These are phyloP conservation scores for Dysphania ambrosioides DNA, from an alignment of 148 eudicot genomes.

Conservation along the genomic window DNA sequence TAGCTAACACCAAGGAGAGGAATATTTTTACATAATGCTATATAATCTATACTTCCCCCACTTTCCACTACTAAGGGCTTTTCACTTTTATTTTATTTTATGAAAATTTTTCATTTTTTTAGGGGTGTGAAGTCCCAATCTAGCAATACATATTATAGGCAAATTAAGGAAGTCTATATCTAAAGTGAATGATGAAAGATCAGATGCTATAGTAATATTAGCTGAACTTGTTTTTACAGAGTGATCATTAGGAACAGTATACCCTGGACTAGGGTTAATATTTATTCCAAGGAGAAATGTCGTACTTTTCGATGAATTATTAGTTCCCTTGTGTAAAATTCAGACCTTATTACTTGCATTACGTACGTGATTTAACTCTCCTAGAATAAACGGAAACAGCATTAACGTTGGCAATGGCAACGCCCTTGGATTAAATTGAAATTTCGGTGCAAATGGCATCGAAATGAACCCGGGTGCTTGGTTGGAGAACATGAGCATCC, in stretches of 20 bases:
- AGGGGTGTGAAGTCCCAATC: too few relatives aligned
- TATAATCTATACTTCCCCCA: too few relatives aligned
- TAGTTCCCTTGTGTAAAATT: not conserved
- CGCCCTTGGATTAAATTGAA: conserved; percentile 4
- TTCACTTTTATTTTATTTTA: too few relatives aligned
- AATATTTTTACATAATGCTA: too few relatives aligned
- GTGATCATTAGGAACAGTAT: too few relatives aligned
- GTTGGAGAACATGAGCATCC: conserved; percentile 36
- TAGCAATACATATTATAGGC: conserved; percentile 9
- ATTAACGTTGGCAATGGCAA: not conserved
- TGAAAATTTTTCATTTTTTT: too few relatives aligned
- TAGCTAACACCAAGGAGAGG: not conserved
- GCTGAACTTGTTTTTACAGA: too few relatives aligned
- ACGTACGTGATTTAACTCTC: not conserved
- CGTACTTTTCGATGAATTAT: not conserved
- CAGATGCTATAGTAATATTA: not conserved
- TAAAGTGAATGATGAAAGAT: not conserved
- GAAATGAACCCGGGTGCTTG: conserved; percentile 34
- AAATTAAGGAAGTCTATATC: conserved; percentile 5
- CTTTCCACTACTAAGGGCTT: too few relatives aligned
- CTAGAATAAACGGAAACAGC: conserved; percentile 11
- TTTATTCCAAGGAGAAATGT: not conserved
- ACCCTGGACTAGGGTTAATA: too few relatives aligned
- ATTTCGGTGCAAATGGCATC: conserved; percentile 27
- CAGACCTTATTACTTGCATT: not conserved